Base-by-base conservation (phyloP, 345 rosid genomes). In the Gossypium sturtianum region DNA sequence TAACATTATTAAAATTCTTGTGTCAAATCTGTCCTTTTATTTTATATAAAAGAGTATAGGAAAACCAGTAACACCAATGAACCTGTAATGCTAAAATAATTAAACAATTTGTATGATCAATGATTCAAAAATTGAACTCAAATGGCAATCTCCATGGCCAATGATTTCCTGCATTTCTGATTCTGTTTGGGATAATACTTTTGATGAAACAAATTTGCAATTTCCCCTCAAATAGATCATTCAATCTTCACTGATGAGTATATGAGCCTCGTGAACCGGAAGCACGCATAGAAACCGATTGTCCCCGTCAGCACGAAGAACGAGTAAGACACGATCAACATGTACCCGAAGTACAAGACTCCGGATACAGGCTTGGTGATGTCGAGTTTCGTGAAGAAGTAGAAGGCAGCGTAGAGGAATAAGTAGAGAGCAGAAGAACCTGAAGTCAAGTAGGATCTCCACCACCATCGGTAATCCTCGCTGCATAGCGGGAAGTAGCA, bases 401-500 rank as follows among this genome's bases (percentile, higher is more conserved):
- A 94, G 86, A 92, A 94, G 8, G 84, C 85, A 0, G 98, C 93
- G 27, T 92, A 94, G 74, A 94, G 90, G 85, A 92, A 92, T 71
- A 94, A 92, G 76, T 94, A 94, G 15, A 94, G 81, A 0, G 97
- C 97, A 0, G 98, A 90, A 44, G 98, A 94, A 52, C 98, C 98
- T 1, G 98, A 88, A 3, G 94, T 94, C 74, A 94, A 71, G 85
- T 90, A 94, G 12, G 98, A 90, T 76, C 97, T 94, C 98, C 98
- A 94, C 98, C 98, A 94, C 98, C 98, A 94, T 2, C 73, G 84
- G 76, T 94, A 94, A 79, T 94, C 97, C 87, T 94, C 98, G 43
- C 97, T 88, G 75, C 98, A 94, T 11, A 92, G 89, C 71, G 92
- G 98, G 86, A 94, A 94, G 83, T 94, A 94, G 87, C 97, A 94